These are phyloP conservation scores for Persicaria tinctoria DNA, from an alignment of 148 eudicot genomes.

Conservation along the genomic window DNA sequence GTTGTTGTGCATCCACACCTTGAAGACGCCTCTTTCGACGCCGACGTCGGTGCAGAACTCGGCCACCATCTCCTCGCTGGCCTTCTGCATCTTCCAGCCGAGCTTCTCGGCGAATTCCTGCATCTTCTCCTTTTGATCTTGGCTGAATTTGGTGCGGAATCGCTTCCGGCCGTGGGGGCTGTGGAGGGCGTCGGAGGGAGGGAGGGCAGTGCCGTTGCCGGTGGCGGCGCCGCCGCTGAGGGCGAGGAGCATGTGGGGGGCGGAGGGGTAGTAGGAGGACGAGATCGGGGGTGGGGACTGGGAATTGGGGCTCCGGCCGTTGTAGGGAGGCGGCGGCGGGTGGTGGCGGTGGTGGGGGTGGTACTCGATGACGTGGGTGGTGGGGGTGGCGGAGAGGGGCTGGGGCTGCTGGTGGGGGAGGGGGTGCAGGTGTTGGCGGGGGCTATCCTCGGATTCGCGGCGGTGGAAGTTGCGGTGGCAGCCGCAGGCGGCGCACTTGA, in stretches of 20 bases:
- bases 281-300: slow-evolving; percentile 89
- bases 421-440: neutral
- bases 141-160: slow-evolving; percentile 55
- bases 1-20: slow-evolving; percentile 88
- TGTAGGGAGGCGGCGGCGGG: slow-evolving; percentile 43
- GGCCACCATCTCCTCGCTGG: slow-evolving; percentile 35
- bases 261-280: slow-evolving; percentile 59
- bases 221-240: slow-evolving; percentile 31
- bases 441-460: slow-evolving; percentile 38
- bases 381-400: neutral
- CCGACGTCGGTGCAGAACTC: slow-evolving; percentile 47
- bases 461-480: slow-evolving; percentile 90
- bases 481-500: slow-evolving; percentile 70
- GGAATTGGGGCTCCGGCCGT: slow-evolving; percentile 38
- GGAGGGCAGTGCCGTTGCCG: neutral
- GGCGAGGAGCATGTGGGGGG: slow-evolving; percentile 72
- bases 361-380: slow-evolving; percentile 43
- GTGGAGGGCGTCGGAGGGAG: neutral
- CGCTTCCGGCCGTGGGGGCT: slow-evolving; percentile 32
- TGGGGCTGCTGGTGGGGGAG: slow-evolving; percentile 39
- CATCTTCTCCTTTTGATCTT: slow-evolving; percentile 58
- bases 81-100: slow-evolving; percentile 75
- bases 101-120: slow-evolving; percentile 54
- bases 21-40: slow-evolving; percentile 63
- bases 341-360: slow-evolving; percentile 72